Percentiles rank a stretch among this genome's conserved stretches.
Conservation (phyloP, 2,329 filamentous ascomycete genomes). For the Aspergillus brasiliensis region DNA sequence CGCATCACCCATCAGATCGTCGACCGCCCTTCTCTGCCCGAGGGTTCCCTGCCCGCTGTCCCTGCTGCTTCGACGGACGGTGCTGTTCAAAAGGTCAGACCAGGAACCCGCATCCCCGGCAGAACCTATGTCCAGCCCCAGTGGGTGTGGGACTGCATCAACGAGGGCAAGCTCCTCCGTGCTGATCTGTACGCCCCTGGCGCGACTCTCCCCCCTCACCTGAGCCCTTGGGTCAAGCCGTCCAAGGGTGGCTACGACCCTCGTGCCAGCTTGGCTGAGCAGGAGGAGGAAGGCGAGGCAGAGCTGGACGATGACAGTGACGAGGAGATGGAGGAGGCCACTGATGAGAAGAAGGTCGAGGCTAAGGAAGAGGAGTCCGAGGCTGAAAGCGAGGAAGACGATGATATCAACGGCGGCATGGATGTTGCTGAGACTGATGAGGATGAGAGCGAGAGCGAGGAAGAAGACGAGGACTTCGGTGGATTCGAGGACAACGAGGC, state of each 20-base stretch:
- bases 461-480: conserved; percentile 49
- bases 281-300: conserved; percentile 84
- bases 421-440: conserved; percentile 51
- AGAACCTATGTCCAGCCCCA: conserved; percentile 93
- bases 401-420: conserved; percentile 52
- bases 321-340: conserved; percentile 41
- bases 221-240: conserved; percentile 92
- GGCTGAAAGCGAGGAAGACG: conserved; percentile 46
- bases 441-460: conserved; percentile 51
- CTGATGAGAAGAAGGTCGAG: conserved; percentile 23
- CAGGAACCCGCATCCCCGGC: conserved; percentile 80
- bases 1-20: conserved; percentile 96
- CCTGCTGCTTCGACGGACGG: conserved; percentile 49
- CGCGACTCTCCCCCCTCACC: conserved; percentile 84
- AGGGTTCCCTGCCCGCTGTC: conserved; percentile 53
- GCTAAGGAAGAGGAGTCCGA: conserved; percentile 42
- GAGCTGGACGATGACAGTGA: conserved; percentile 64
- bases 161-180: conserved; percentile 84
- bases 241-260: conserved; percentile 90
- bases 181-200: conserved; percentile 89
- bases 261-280: conserved; percentile 78
- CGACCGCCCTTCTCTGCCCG: conserved; percentile 75
- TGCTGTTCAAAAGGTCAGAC: conserved; percentile 49
- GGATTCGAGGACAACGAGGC: conserved; percentile 56
- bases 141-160: conserved; percentile 98